phyloP scores from a whole-genome alignment of 345 rosid species.

The Firmiana major region DNA sequence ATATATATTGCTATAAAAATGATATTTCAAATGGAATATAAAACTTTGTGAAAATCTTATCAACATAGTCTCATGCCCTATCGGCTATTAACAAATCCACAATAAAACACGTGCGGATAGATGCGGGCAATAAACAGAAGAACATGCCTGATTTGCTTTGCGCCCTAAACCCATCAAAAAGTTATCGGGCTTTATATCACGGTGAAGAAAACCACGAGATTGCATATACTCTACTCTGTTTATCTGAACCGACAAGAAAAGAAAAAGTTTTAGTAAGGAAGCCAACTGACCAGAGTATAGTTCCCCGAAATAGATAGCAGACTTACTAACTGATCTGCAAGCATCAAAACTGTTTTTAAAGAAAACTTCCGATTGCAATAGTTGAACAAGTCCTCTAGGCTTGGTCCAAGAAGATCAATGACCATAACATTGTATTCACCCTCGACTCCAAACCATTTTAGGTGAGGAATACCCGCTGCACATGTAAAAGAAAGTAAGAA shows the following conservation, averaged over 20 bases:
- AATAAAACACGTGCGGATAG: not conserved
- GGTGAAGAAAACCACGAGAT: conserved; percentile 80
- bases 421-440: conserved; percentile 67
- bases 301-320: not conserved
- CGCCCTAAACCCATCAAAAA: conserved; percentile 93
- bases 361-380: conserved; percentile 68
- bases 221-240: conserved; percentile 92
- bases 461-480: conserved; percentile 71
- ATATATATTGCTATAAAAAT: not conserved
- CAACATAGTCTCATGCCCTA: not conserved
- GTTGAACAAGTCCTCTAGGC: conserved; percentile 76
- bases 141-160: conserved; percentile 80
- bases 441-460: conserved; percentile 83
- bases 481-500: not conserved
- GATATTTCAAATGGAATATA: not conserved
- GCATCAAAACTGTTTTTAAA: conserved; percentile 72
- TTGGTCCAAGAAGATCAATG: conserved; percentile 79
- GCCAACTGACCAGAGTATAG: not conserved
- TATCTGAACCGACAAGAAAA: conserved; percentile 36
- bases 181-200: conserved; percentile 93
- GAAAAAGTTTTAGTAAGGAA: not conserved
- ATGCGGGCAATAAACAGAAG: not conserved
- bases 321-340: conserved; percentile 75
- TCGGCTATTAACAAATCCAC: not conserved
- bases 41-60: not conserved